Evolutionary conservation across 2,329 filamentous ascomycete genomes (phyloP).

Genomic region (Fusarium tanahbumbuense): DNA sequence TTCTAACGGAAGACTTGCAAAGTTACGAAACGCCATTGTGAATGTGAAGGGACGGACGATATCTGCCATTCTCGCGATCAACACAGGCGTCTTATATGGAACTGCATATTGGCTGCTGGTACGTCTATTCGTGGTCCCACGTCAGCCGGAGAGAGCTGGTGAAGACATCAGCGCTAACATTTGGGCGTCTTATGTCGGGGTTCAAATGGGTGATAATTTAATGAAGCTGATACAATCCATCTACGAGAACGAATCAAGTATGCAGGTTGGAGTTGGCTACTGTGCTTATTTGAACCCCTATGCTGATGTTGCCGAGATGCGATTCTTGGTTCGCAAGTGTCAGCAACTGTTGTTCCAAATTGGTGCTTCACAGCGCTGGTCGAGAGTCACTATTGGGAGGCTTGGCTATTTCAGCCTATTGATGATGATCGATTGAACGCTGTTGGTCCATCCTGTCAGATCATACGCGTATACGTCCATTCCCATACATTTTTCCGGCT

Average conservation of each 20-base stretch:
- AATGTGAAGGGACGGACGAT: background rate
- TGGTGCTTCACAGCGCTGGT: background rate
- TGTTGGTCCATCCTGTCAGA: background rate
- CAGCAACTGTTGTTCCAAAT: background rate
- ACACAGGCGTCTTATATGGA: background rate
- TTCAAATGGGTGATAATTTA: background rate
- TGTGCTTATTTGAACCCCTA: background rate
- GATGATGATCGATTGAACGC: background rate
- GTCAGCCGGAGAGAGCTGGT: background rate
- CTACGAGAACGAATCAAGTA: slow-evolving; percentile 1
- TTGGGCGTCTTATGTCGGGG: background rate
- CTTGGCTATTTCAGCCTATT: background rate
- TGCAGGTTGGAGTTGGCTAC: background rate
- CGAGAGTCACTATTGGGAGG: background rate
- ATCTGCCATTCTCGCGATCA: background rate
- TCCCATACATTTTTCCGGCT: background rate
- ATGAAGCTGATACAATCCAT: slow-evolving; percentile 2
- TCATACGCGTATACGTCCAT: background rate
- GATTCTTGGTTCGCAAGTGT: background rate
- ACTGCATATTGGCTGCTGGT: background rate
- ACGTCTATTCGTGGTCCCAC: background rate
- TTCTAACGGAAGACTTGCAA: slow-evolving; percentile 39
- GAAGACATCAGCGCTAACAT: slow-evolving; percentile 27
- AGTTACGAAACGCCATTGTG: slow-evolving; percentile 40
- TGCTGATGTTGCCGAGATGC: background rate